Conservation (phyloP, 1,139 yeast species). For the Magnusiomyces suaveolens region DNA sequence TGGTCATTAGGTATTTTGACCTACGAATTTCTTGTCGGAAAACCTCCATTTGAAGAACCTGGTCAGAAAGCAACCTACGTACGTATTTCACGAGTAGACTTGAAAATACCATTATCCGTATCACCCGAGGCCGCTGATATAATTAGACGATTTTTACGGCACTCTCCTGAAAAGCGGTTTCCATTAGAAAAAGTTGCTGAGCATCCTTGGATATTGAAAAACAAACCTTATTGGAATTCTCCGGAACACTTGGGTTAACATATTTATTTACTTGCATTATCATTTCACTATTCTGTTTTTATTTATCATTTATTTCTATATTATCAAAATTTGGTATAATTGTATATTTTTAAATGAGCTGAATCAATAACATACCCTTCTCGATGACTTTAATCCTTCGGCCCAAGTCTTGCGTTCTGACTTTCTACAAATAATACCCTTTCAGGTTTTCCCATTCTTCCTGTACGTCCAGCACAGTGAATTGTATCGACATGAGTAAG, state of each 20-base stretch:
- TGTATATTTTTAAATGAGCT: neutral
- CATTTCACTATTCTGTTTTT: neutral
- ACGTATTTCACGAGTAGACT: conserved; percentile 67
- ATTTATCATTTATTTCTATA: neutral
- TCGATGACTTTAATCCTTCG: conserved; percentile 62
- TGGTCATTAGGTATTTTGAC: conserved; percentile 90
- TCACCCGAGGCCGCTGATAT: conserved; percentile 70
- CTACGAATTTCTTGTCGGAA: conserved; percentile 79
- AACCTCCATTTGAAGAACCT: conserved; percentile 81
- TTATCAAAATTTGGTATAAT: neutral
- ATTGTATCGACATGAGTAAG: conserved; percentile 74
- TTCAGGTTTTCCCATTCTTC: conserved; percentile 83
- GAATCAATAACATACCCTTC: conserved; percentile 27
- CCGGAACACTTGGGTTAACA: conserved; percentile 11
- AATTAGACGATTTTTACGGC: conserved; percentile 49
- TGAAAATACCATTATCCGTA: conserved; percentile 60
- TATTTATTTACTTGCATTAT: neutral
- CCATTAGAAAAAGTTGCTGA: conserved; percentile 48
- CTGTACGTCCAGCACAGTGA: conserved; percentile 91
- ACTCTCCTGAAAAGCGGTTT: conserved; percentile 60
- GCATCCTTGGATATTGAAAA: conserved; percentile 78
- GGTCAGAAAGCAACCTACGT: conserved; percentile 66
- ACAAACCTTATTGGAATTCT: conserved; percentile 43
- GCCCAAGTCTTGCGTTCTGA: conserved; percentile 68
- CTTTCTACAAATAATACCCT: conserved; percentile 65